Percentiles rank a stretch among this genome's conserved stretches.
Conservation (phyloP, 2,329 filamentous ascomycete species). For the Pseudogymnoascus sp. region DNA sequence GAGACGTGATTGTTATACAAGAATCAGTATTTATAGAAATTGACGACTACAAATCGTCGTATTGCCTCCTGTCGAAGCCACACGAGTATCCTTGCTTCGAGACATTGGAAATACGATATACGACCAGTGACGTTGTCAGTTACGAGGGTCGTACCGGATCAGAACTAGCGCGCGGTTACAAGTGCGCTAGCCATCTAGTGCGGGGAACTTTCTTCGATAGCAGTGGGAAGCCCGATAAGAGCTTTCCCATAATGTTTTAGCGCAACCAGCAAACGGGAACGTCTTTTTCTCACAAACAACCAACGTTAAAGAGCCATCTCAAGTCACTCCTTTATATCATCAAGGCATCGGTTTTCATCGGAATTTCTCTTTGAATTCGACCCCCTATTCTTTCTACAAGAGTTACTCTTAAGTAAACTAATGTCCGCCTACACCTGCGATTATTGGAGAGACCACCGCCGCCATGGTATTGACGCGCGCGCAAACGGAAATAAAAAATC, state of each 20-base stretch:
- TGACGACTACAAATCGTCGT: not conserved
- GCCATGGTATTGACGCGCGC: slow-evolving; percentile 2
- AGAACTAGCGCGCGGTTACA: not conserved
- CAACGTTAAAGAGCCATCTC: not conserved
- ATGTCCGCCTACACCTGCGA: not conserved
- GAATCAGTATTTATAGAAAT: not conserved
- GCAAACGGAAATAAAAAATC: slow-evolving; percentile 1
- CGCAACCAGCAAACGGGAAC: not conserved
- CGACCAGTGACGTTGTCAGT: slow-evolving; percentile 6
- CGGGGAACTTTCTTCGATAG: not conserved
- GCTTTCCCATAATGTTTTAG: not conserved
- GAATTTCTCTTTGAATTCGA: slow-evolving; percentile 2
- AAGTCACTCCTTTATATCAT: not conserved
- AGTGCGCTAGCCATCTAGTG: not conserved
- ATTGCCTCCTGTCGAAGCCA: not conserved
- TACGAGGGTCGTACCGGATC: not conserved
- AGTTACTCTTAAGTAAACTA: not conserved
- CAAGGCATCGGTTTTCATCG: not conserved
- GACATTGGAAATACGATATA: not conserved
- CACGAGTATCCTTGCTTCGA: not conserved
- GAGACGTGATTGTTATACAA: not conserved
- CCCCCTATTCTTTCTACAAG: not conserved
- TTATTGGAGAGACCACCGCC: slow-evolving; percentile 1
- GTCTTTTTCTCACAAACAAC: slow-evolving; percentile 2
- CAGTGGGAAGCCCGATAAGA: not conserved